phyloP scores from a whole-genome alignment of 257 asterid species.

The Eucommia ulmoides region DNA sequence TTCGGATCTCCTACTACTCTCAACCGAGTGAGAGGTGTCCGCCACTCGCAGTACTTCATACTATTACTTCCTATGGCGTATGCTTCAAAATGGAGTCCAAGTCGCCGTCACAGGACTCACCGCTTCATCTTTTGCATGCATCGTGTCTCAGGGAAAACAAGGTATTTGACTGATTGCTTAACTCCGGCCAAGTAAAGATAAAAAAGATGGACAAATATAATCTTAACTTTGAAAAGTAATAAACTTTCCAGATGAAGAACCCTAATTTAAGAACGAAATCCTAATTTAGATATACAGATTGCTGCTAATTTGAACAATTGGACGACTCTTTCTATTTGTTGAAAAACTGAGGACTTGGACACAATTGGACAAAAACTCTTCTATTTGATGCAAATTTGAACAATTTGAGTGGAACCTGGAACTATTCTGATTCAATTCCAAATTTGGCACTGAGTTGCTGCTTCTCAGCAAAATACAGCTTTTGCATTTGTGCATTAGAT shows the following conservation, averaged over 20 bases:
- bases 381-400: neutral
- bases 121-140: conserved; percentile 69
- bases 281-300: too few species aligned
- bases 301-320: too few species aligned
- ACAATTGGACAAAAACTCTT: neutral
- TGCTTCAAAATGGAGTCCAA: conserved; percentile 69
- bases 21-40: conserved; percentile 88
- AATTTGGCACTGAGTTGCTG: neutral
- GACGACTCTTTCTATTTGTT: too few species aligned
- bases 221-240: too few species aligned
- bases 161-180: conserved; percentile 50
- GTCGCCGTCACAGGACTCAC: conserved; percentile 42
- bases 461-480: neutral
- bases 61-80: conserved; percentile 34
- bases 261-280: conserved; percentile 9
- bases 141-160: conserved; percentile 91
- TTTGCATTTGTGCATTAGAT: neutral
- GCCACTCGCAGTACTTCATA: conserved; percentile 83
- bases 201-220: too few species aligned
- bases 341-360: neutral
- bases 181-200: too few species aligned
- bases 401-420: neutral
- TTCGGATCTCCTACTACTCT: conserved; percentile 64
- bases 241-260: conserved; percentile 1
- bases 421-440: neutral